Conservation (phyloP, 495 filamentous ascomycete genomes). For the Tricharina praecox region DNA sequence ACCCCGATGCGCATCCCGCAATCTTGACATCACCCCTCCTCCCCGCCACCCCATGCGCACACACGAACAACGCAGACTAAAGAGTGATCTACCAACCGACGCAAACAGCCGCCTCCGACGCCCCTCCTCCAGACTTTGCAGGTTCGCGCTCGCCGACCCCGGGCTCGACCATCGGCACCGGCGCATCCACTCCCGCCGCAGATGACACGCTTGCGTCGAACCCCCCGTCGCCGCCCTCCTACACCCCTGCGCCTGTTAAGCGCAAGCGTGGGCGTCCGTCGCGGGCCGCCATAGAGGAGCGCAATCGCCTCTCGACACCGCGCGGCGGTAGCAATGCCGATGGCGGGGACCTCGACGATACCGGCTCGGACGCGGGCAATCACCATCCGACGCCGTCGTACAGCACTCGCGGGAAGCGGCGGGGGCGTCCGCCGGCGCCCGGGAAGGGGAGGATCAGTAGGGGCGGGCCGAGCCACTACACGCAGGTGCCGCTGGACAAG, state of each 20-base stretch:
- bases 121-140: not conserved
- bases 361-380: slow-evolving; percentile 16
- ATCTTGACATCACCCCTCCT: not conserved
- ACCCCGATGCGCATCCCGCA: not conserved
- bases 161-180: slow-evolving; percentile 14
- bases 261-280: slow-evolving; percentile 25
- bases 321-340: no score
- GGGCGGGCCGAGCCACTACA: slow-evolving; percentile 57
- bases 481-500: slow-evolving; percentile 77
- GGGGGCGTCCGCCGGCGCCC: slow-evolving; percentile 69
- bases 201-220: slow-evolving; percentile 10
- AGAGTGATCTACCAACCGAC: not conserved
- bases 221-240: slow-evolving; percentile 15
- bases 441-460: slow-evolving; percentile 46
- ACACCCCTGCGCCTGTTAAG: slow-evolving; percentile 16
- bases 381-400: slow-evolving; percentile 28
- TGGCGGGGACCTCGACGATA: slow-evolving; percentile 15
- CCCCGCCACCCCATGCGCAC: not conserved
- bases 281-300: slow-evolving; percentile 20
- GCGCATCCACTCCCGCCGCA: not conserved
- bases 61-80: not conserved
- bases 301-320: slow-evolving; percentile 16
- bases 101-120: slow-evolving; percentile 2
- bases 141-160: not conserved
- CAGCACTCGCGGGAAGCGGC: slow-evolving; percentile 56